A percentile compares a stretch with the other conserved stretches of the same genome.
These are phyloP conservation scores for Colletotrichum horii DNA, from an alignment of 2,329 filamentous ascomycete genomes.

Conservation along the genomic window DNA sequence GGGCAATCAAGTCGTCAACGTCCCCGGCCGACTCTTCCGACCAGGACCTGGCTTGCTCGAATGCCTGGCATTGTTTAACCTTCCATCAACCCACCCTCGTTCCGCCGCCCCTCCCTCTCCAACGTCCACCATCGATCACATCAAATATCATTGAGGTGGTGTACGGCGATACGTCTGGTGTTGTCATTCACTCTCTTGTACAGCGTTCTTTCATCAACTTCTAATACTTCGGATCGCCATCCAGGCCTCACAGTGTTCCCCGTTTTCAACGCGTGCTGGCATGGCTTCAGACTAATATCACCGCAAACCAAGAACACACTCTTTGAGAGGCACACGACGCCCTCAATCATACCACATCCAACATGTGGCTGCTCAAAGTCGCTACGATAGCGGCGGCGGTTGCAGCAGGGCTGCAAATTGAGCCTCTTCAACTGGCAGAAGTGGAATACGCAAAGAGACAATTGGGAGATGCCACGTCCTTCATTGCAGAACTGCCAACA, in stretches of 20 bases:
- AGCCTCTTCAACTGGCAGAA: not conserved
- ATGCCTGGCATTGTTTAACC: conserved; percentile 1
- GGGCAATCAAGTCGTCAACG: conserved; percentile 1
- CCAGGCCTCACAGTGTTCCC: not conserved
- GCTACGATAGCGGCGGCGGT: conserved; percentile 4
- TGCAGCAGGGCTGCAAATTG: conserved; percentile 3
- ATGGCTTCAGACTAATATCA: conserved; percentile 8
- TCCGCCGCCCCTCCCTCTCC: not conserved
- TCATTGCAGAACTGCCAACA: conserved; percentile 10
- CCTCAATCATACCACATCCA: not conserved
- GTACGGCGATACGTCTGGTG: not conserved
- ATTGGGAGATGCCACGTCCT: conserved; percentile 5
- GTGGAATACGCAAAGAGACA: not conserved
- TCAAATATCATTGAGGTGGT: not conserved
- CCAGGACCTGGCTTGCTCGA: not conserved
- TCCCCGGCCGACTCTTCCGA: not conserved
- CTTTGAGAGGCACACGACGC: not conserved
- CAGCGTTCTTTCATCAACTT: not conserved
- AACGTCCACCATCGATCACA: not conserved
- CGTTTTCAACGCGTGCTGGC: not conserved
- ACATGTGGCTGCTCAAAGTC: conserved; percentile 10
- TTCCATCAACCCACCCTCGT: conserved; percentile 1
- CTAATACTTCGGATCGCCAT: not conserved
- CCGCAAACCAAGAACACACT: not conserved
- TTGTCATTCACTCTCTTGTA: not conserved